Base-by-base conservation (phyloP, 352 stramenopile genomes). In the Vaucheria bursata region DNA sequence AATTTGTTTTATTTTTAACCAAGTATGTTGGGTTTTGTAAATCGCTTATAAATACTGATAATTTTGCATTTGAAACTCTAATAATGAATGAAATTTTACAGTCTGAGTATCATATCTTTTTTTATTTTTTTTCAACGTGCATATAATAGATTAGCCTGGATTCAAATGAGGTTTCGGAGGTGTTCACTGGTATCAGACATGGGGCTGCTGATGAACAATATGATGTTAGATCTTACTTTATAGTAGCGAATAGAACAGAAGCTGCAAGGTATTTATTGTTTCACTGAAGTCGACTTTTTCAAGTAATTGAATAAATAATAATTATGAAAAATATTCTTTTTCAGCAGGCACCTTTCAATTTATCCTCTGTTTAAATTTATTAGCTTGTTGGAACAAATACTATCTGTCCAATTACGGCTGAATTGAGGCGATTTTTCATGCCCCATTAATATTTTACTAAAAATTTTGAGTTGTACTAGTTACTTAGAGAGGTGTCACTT, bases 161-260 rank as follows among this genome's bases (percentile, higher is more conserved):
- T n/a, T 45, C 70, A 31, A 33, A 50, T n/a, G 39, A 59, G 18
- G 66, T 67, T 0, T 67, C 69, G 25, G 66, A 79, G 12, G 65
- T 45, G 25, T 79, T 76, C 45, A 79, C 74, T 1, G 74, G 74
- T 8, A 33, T 36, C 32, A 67, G 74, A 50, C 71, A 40, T 35
- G n/a, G 33, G 29, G 25, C 70, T 5, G n/a, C 36, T 32, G 33
- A 36, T 36, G 64, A 73, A 6, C 76, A 79, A 73, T 82, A 82
- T 50, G 77, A 82, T 45, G 76, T 82, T 39, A 71, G 77, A 6
- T 79, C 70, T n/a, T 82, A 79, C 37, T 82, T 78, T 49, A 73
- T 82, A 29, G 40, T 82, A 31, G 71, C 70, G 3, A 73, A 82
- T 49, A 82, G 77, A 67, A 50, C 53, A 68, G 53, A 68, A 7